Evolutionary conservation across 164 flowering plant species (phyloP).

Genomic region (Buxus sempervirens): DNA sequence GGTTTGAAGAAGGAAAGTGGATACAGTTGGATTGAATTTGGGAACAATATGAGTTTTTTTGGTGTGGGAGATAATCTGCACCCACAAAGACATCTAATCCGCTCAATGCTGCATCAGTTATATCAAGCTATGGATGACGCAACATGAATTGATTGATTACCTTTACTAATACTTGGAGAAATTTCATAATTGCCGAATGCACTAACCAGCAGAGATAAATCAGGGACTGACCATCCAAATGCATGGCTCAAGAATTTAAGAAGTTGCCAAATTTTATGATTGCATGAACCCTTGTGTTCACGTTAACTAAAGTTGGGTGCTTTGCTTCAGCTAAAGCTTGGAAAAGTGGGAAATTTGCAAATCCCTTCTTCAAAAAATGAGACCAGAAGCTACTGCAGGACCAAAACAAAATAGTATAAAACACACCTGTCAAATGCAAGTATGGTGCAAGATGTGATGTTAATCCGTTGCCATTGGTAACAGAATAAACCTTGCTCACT

Average conservation of each 20-base stretch:
- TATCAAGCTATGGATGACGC: constrained; percentile 8
- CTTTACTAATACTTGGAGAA: not conserved
- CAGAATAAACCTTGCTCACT: not conserved
- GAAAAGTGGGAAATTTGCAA: constrained; percentile 46
- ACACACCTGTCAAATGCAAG: not conserved
- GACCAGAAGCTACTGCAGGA: constrained; percentile 35
- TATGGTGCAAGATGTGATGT: not conserved
- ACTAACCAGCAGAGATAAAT: not conserved
- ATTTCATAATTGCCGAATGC: not conserved
- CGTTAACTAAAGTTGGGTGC: constrained; percentile 48
- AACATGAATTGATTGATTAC: constrained; percentile 5
- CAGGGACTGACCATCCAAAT: not conserved
- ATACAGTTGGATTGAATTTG: constrained; percentile 22
- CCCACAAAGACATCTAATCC: constrained; percentile 15
- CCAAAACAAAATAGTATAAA: not conserved
- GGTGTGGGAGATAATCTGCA: constrained; percentile 22
- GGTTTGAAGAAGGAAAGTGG: constrained; percentile 23
- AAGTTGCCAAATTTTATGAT: constrained; percentile 26
- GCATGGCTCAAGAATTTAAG: not conserved
- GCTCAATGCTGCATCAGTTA: constrained; percentile 9
- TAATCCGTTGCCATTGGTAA: not conserved
- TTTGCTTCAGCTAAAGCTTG: constrained; percentile 35
- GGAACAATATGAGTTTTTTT: constrained; percentile 17
- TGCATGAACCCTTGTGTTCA: constrained; percentile 20
- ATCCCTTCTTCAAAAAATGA: constrained; percentile 58